phyloP scores from a whole-genome alignment of 352 stramenopile species.

The Pelagophyceae sp. region DNA sequence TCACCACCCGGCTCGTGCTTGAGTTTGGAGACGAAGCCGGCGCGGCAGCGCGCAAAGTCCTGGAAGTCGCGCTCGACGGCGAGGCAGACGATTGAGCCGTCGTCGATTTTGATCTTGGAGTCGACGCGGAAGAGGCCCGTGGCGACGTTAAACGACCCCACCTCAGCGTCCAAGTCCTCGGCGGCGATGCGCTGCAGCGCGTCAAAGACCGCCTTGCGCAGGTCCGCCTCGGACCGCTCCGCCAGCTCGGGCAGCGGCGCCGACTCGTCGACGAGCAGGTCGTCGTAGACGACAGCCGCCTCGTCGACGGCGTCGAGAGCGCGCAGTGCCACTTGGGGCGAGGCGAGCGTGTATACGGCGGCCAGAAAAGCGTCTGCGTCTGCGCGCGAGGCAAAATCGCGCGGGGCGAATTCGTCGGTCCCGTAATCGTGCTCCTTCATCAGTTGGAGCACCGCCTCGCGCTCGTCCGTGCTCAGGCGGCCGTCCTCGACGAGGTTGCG shows the following conservation, averaged over 20 bases:
- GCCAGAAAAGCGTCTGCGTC: not conserved
- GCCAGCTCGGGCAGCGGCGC: not conserved
- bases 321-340: not conserved
- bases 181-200: not conserved
- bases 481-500: not conserved
- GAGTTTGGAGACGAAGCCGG: not conserved
- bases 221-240: not conserved
- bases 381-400: not conserved
- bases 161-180: not conserved
- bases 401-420: not conserved
- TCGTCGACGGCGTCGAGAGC: not conserved
- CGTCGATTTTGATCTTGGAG: not conserved
- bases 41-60: conserved; percentile 1
- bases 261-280: not conserved
- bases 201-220: not conserved
- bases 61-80: conserved; percentile 13
- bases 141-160: not conserved
- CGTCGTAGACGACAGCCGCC: not conserved
- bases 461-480: not conserved
- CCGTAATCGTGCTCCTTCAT: conserved; percentile 1
- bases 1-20: not conserved
- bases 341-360: not conserved
- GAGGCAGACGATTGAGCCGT: conserved; percentile 8
- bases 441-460: not conserved
- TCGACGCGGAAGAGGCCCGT: conserved; percentile 21